These are phyloP conservation scores for Podaxis carcinomalis DNA, from an alignment of 768 basidiomycete genomes.

Conservation along the genomic window DNA sequence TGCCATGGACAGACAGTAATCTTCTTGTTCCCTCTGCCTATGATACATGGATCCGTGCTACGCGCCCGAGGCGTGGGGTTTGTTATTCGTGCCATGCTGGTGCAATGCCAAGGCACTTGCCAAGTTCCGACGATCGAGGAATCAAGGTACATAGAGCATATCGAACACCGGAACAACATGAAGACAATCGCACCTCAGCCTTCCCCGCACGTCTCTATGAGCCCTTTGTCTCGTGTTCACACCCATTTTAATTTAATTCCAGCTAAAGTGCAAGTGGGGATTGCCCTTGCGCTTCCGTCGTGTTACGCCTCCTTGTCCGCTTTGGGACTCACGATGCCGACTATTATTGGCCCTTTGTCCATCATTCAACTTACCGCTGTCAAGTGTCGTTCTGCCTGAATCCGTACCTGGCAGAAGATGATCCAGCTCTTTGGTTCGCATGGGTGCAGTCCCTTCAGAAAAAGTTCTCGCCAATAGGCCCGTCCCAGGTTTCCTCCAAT, in stretches of 20 bases:
- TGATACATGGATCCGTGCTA: too few relatives aligned
- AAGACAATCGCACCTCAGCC: too few relatives aligned
- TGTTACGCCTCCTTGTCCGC: background rate
- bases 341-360: background rate
- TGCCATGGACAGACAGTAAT: background rate
- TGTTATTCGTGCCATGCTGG: background rate
- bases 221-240: background rate
- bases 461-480: background rate
- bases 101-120: background rate
- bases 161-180: background rate
- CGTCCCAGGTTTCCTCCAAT: background rate
- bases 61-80: background rate
- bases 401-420: conserved; percentile 4
- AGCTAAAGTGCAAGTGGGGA: background rate
- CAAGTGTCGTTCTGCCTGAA: background rate
- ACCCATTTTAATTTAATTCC: background rate
- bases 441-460: background rate
- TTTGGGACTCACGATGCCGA: background rate
- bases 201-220: background rate
- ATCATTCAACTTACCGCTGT: background rate
- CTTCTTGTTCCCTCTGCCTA: background rate
- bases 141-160: background rate
- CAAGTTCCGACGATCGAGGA: background rate
- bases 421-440: background rate
- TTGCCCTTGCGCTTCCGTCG: background rate